Conservation (phyloP, 306 rosid genomes). For the Fragaria vesca region DNA sequence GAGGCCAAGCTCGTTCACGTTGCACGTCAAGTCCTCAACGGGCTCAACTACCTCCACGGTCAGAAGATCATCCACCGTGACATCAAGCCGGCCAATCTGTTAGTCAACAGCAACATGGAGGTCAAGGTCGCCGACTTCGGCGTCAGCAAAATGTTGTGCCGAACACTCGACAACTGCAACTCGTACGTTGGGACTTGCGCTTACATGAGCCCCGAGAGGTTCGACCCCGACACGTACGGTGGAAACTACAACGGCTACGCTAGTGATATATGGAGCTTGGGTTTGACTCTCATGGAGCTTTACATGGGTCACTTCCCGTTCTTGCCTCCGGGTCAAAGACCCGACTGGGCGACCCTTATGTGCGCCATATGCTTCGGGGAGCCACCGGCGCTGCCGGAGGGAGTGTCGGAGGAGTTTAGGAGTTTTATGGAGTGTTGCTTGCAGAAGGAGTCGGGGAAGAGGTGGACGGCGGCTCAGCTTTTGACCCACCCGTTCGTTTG, state of each 20-base stretch:
- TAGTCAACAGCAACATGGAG: slow-evolving; percentile 49
- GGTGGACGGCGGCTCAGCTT: slow-evolving; percentile 73
- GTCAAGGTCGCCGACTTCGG: slow-evolving; percentile 94
- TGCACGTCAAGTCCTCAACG: slow-evolving; percentile 67
- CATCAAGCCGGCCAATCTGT: slow-evolving; percentile 72
- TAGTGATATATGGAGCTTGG: slow-evolving; percentile 88
- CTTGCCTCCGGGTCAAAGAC: slow-evolving; percentile 78
- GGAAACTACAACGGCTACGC: slow-evolving; percentile 83
- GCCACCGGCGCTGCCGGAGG: slow-evolving; percentile 64
- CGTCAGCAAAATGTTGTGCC: slow-evolving; percentile 70
- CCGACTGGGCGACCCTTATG: slow-evolving; percentile 90
- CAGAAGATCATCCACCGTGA: slow-evolving; percentile 85
- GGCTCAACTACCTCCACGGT: slow-evolving; percentile 69
- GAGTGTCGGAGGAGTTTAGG: slow-evolving; percentile 53
- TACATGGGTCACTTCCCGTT: slow-evolving; percentile 88
- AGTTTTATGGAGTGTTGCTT: slow-evolving; percentile 67
- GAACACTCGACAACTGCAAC: slow-evolving; percentile 72
- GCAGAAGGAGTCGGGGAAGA: slow-evolving; percentile 71
- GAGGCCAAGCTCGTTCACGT: slow-evolving; percentile 50
- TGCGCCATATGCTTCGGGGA: slow-evolving; percentile 87
- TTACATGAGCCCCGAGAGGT: slow-evolving; percentile 95
- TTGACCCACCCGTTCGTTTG: slow-evolving; percentile 67
- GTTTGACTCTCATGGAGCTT: slow-evolving; percentile 77
- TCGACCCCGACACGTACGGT: slow-evolving; percentile 78
- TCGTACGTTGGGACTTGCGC: slow-evolving; percentile 95